These are phyloP conservation scores for Diaporthe batatas DNA, from an alignment of 2,329 filamentous ascomycete genomes.

Conservation along the genomic window DNA sequence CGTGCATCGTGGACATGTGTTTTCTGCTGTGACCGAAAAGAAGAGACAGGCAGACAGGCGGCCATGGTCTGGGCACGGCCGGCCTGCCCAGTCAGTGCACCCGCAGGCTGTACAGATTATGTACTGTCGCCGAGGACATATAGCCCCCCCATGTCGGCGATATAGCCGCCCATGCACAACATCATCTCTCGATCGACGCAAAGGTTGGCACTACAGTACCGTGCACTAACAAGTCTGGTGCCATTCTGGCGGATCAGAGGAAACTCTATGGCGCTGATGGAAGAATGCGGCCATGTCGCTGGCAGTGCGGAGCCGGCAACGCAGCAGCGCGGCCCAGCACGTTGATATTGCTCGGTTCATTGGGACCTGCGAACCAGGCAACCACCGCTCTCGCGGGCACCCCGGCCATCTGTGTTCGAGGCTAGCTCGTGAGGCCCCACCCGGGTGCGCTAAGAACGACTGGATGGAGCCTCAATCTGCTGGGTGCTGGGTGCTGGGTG, in stretches of 20 bases:
- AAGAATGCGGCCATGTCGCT: not conserved
- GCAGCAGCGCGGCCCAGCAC: not conserved
- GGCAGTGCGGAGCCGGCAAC: not conserved
- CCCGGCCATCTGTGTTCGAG: not conserved
- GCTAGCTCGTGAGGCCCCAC: not conserved
- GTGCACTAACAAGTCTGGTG: not conserved
- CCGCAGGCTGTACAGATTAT: not conserved
- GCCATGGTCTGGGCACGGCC: slow-evolving; percentile 3
- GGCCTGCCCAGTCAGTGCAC: slow-evolving; percentile 23
- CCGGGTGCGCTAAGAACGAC: slow-evolving; percentile 24
- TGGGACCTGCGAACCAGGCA: not conserved
- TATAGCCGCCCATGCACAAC: slow-evolving; percentile 34
- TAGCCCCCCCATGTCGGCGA: slow-evolving; percentile 15
- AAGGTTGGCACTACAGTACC: slow-evolving; percentile 10
- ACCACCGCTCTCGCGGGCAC: not conserved
- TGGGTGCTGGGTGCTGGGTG: not conserved
- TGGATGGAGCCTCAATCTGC: slow-evolving; percentile 34
- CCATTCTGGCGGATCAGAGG: slow-evolving; percentile 10
- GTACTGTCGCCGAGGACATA: not conserved
- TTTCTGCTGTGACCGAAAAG: not conserved
- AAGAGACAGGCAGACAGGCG: not conserved
- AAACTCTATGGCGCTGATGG: not conserved
- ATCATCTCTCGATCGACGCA: slow-evolving; percentile 18
- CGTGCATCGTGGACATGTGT: not conserved
- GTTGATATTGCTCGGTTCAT: not conserved